Conservation (phyloP, 805 yeast genomes). For the Barnettozyma pratensis region DNA sequence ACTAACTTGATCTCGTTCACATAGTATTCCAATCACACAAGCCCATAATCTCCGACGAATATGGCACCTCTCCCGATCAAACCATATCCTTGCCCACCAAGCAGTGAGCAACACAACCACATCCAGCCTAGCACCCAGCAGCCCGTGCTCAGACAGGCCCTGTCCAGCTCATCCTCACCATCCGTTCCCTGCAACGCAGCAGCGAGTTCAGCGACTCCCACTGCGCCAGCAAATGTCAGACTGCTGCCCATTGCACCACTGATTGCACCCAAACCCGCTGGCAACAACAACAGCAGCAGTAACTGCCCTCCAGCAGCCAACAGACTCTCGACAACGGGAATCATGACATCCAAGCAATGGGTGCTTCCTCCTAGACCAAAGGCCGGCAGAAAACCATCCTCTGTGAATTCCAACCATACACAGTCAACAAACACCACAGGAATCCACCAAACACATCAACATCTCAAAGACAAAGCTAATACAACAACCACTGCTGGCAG, state of each 20-base stretch:
- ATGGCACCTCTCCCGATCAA: not conserved
- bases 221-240: not conserved
- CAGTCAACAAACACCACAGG: not conserved
- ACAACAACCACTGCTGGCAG: slow-evolving; percentile 2
- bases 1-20: too few species aligned
- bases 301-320: too few species aligned
- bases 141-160: too few species aligned
- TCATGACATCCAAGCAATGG: slow-evolving; percentile 73
- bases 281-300: slow-evolving; percentile 17
- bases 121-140: not conserved
- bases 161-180: too few species aligned
- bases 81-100: not conserved
- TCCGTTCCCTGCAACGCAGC: not conserved
- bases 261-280: slow-evolving; percentile 5
- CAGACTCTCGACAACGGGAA: not conserved
- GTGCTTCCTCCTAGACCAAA: slow-evolving; percentile 79
- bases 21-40: slow-evolving; percentile 5
- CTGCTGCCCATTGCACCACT: not conserved
- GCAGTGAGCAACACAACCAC: slow-evolving; percentile 3
- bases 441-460: not conserved
- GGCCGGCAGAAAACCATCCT: slow-evolving; percentile 1
- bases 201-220: not conserved
- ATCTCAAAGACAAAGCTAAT: not conserved
- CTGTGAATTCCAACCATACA: not conserved
- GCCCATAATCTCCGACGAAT: slow-evolving; percentile 9